Percentiles rank a stretch among this genome's conserved stretches.
Conservation (phyloP, 768 basidiomycete genomes). For the Phanerochaete sordida region DNA sequence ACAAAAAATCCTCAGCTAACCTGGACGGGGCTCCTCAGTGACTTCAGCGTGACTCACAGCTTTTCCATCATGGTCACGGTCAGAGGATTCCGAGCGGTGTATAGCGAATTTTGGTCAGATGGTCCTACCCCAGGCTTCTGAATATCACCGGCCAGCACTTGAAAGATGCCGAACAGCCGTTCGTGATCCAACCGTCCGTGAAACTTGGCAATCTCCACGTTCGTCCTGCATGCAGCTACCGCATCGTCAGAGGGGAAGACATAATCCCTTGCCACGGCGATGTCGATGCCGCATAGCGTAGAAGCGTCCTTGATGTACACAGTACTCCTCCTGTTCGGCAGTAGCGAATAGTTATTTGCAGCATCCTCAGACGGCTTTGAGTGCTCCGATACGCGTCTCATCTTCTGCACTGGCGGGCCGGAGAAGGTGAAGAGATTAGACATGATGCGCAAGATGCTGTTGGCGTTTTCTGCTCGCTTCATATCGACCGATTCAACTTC, state of each 20-base stretch:
- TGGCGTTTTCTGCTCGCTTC: constrained; percentile 45
- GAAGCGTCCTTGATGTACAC: constrained; percentile 55
- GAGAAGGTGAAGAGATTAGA: constrained; percentile 68
- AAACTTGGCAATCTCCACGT: constrained; percentile 55
- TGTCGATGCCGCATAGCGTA: constrained; percentile 46
- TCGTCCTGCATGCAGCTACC: constrained; percentile 51
- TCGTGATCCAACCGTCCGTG: constrained; percentile 69
- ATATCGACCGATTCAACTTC: constrained; percentile 34
- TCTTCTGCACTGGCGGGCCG: constrained; percentile 44
- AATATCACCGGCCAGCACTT: constrained; percentile 39
- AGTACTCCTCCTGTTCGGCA: constrained; percentile 49
- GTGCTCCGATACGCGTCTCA: constrained; percentile 24
- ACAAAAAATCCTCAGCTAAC: not conserved
- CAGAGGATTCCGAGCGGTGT: constrained; percentile 10
- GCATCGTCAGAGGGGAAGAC: constrained; percentile 38
- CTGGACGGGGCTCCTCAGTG: no score
- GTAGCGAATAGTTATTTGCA: constrained; percentile 38
- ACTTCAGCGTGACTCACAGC: no score
- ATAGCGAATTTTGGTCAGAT: not conserved
- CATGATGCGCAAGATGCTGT: constrained; percentile 71
- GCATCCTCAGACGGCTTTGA: constrained; percentile 38
- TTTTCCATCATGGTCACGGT: constrained; percentile 22
- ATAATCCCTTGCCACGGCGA: constrained; percentile 61
- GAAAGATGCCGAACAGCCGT: constrained; percentile 57
- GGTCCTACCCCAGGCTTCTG: not conserved